Conservation (phyloP, 2,329 filamentous ascomycete genomes). For the Aureobasidium leucospermi region DNA sequence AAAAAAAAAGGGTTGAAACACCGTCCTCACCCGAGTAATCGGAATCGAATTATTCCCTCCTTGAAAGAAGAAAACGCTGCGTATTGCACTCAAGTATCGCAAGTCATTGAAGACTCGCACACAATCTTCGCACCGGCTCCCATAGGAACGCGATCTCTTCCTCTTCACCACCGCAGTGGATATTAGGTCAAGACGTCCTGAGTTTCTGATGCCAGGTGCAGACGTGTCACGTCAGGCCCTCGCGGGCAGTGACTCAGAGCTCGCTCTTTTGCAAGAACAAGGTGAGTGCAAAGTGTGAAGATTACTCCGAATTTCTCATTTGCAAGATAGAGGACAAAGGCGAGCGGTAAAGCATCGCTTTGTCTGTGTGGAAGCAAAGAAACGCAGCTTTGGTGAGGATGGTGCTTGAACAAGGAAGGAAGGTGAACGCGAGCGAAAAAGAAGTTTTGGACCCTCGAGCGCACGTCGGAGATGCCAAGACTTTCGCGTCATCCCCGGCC, state of each 20-base stretch:
- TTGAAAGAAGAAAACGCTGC: conserved; percentile 58
- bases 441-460: conserved; percentile 13
- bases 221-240: conserved; percentile 79
- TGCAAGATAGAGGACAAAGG: conserved; percentile 45
- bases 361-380: conserved; percentile 79
- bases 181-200: conserved; percentile 43
- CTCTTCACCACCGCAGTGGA: neutral
- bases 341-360: conserved; percentile 18
- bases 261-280: conserved; percentile 23
- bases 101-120: conserved; percentile 40
- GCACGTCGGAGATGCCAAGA: neutral
- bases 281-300: conserved; percentile 56
- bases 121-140: conserved; percentile 95
- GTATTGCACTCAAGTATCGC: conserved; percentile 93
- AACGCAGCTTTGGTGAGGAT: conserved; percentile 89
- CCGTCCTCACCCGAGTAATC: conserved; percentile 82
- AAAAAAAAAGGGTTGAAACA: conserved; percentile 51
- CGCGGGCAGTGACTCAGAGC: conserved; percentile 59
- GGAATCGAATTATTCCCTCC: conserved; percentile 75
- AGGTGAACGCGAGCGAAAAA: conserved; percentile 25
- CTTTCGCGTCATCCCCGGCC: neutral
- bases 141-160: conserved; percentile 50
- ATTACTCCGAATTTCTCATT: conserved; percentile 99
- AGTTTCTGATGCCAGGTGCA: conserved; percentile 92
- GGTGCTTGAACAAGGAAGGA: conserved; percentile 55